A percentile compares a stretch with the other conserved stretches of the same genome.
These are phyloP conservation scores for Colletotrichum karsti DNA, from an alignment of 2,329 filamentous ascomycete species.

Conservation along the genomic window DNA sequence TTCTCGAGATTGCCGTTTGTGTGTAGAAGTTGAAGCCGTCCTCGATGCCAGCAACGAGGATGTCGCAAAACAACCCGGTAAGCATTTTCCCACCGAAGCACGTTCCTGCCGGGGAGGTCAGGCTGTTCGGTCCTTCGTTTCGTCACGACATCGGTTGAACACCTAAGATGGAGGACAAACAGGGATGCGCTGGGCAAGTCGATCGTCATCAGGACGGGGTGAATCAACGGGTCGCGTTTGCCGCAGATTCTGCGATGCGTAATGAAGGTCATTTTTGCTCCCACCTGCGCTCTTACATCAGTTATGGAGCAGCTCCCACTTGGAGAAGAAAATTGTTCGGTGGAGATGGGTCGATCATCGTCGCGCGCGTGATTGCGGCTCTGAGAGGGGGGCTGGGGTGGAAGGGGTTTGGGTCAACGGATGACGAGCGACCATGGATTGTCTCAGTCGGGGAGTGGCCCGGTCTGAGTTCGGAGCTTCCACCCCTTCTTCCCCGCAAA, in stretches of 20 bases:
- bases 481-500: conserved; percentile 28
- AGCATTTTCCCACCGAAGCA: too few species aligned
- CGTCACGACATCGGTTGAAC: conserved; percentile 23
- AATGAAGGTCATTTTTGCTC: neutral
- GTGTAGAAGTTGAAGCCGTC: too few species aligned
- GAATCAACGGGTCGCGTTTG: neutral
- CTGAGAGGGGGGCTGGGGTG: neutral
- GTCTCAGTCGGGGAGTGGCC: conserved; percentile 26
- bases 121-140: neutral
- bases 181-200: conserved; percentile 9
- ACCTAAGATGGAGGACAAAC: neutral
- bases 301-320: neutral
- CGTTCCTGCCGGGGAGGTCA: neutral
- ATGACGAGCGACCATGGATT: conserved; percentile 17
- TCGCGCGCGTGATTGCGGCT: conserved; percentile 8
- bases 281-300: conserved; percentile 1
- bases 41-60: neutral
- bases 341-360: neutral
- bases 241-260: neutral
- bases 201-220: neutral
- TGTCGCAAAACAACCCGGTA: neutral
- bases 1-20: too few species aligned
- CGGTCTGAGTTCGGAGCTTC: conserved; percentile 10
- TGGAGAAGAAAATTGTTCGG: neutral
- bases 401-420: neutral